Evolutionary conservation across 208 protist genomes (phyloP), one percentile per base, ranked within the genome.

Genomic region (Leishmania mexicana): DNA sequence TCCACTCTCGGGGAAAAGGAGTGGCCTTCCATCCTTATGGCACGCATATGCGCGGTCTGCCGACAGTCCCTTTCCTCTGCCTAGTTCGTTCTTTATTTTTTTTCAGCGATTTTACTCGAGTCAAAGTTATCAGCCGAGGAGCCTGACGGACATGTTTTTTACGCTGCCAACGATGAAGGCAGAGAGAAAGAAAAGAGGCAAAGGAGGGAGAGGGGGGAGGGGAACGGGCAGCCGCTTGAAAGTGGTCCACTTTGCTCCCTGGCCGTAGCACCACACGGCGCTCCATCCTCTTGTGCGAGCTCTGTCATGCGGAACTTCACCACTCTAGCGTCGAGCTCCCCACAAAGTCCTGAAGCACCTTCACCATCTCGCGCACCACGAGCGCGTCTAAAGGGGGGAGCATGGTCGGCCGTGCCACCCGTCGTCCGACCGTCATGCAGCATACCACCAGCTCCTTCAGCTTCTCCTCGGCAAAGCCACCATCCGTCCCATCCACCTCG

Each of bases 281-380:
- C 45, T 31, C 24, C 40, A 11, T 51, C 24, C n/a, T 35, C 70
- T 2, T 53, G 10, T 54, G 70, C 70, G 2, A 6, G 40, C 8
- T 15, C 70, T 74, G 11, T 2, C 45, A 53, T 17, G 15, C 38
- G 17, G 28, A 74, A 38, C 51, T n/a, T 81, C 80, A 94, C 91
- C 91, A 95, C 67, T 95, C 89, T 13, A 95, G 74, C 4, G 88
- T 89, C 40, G 85, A 68, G 72, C 81, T 88, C 70, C 78, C 84
- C 60, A 86, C 75, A 83, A 89, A 95, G 68, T 86, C 67, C 75
- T 88, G 85, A 47, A 90, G 57, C 24, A 64, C 67, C 64, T 79
- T 83, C 68, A 88, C 71, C 76, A 86, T 83, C 70, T 88, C 82
- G 21, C 79, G 76, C 72, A 87, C 73, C 51, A 58, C 42, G 28